phyloP scores from a whole-genome alignment of 139 green algal genomes.

The Asterochloris erici region DNA sequence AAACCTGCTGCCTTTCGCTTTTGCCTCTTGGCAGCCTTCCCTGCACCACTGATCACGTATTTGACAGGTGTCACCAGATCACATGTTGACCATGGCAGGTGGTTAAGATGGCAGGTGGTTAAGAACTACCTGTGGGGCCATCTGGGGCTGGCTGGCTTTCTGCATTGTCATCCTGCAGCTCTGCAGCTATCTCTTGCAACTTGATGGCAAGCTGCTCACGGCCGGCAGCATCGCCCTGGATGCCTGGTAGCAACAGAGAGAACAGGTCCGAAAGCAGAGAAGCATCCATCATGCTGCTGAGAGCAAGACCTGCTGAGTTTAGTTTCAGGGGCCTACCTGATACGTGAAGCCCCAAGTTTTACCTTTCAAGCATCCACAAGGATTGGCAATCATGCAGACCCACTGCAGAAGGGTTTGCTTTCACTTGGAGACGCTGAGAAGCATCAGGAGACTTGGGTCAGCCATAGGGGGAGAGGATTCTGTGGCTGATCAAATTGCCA shows the following conservation, averaged over 20 bases:
- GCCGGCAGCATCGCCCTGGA: too few species aligned
- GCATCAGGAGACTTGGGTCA: background rate
- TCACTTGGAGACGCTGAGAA: background rate
- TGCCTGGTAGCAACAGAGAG: too few species aligned
- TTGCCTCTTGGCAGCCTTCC: background rate
- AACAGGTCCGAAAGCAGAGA: too few species aligned
- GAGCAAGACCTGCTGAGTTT: too few species aligned
- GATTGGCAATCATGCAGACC: background rate
- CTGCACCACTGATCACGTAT: background rate
- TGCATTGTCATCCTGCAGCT: too few species aligned
- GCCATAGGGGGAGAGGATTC: background rate
- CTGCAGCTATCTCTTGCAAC: too few species aligned
- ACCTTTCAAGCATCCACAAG: background rate
- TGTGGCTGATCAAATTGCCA: background rate
- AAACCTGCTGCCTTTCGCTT: background rate
- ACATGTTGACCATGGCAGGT: background rate
- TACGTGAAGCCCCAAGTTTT: too few species aligned
- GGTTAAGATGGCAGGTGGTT: background rate
- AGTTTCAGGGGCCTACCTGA: too few species aligned
- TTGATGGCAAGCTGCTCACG: too few species aligned
- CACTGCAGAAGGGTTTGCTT: background rate
- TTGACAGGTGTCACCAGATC: background rate
- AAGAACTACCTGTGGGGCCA: too few species aligned
- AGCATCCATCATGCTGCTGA: too few species aligned
- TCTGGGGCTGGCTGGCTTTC: too few species aligned